Percentiles rank a stretch among this genome's conserved stretches.
Conservation (phyloP, 129 eudicot species). For the carrot (Daucus carota) region DNA sequence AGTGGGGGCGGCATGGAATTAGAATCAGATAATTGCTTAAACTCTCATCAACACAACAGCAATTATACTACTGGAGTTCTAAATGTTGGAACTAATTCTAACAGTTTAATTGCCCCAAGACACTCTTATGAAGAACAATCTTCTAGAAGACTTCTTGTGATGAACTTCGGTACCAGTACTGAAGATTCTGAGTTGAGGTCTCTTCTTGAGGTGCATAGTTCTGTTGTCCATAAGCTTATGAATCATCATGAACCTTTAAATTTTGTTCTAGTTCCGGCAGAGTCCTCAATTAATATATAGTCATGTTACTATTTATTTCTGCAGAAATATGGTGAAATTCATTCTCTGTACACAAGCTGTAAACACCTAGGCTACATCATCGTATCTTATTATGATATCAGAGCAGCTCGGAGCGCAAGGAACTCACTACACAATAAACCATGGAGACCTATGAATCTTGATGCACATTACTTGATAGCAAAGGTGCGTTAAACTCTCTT, state of each 20-base stretch:
- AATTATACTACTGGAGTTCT: conserved; percentile 14
- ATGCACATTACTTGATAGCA: conserved; percentile 25
- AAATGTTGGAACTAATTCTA: conserved; percentile 17
- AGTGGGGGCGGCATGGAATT: conserved; percentile 55
- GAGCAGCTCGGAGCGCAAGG: conserved; percentile 32
- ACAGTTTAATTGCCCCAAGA: conserved; percentile 2
- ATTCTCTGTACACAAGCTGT: conserved; percentile 23
- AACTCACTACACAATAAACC: conserved; percentile 23
- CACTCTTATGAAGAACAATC: conserved; percentile 13
- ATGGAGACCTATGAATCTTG: conserved; percentile 21
- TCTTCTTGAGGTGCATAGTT: conserved; percentile 29
- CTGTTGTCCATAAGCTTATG: neutral
- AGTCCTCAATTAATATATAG: neutral
- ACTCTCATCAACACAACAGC: conserved; percentile 6
- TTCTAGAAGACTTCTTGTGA: conserved; percentile 34
- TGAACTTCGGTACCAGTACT: conserved; percentile 21
- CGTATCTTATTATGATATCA: conserved; percentile 33
- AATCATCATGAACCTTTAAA: neutral
- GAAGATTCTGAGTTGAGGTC: conserved; percentile 26
- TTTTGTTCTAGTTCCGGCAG: neutral
- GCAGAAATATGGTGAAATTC: conserved; percentile 34
- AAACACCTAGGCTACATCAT: conserved; percentile 30
- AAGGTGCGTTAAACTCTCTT: conserved; percentile 20
- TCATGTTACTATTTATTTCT: conserved; percentile 4
- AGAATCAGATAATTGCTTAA: conserved; percentile 27